Base-by-base conservation (phyloP, 192 early-diverging fungal genomes). In the Powellomyces hirtus region DNA sequence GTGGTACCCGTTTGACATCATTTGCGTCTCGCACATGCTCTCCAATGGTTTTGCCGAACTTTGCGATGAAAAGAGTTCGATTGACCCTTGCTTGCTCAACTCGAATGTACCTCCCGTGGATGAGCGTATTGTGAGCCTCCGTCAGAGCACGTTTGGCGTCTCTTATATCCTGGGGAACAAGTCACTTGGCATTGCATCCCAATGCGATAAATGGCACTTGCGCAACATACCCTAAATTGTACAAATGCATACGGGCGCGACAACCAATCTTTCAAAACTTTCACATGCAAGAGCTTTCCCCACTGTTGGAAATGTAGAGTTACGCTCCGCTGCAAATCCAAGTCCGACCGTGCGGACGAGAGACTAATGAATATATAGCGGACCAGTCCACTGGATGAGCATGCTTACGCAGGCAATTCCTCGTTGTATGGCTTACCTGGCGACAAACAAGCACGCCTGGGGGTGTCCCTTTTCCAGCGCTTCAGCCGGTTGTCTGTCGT, bases 41-140 rank as follows among this genome's bases (percentile, higher is more conserved):
- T 7, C 52, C 75, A 20, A 81, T 70, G 7, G 69, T 46, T 18
- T 67, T 58, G 44, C 56, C 33, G 22, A 89, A 77, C 45, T 79
- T 75, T 0, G 71, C 78, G 27, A 90, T 63, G 69, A 86, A 88
- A 6, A 92, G 64, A 5, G 90, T 90, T 31, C 90, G 78, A 59
- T 92, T 90, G 7, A 92, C 90, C 64, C 85, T 70, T 11, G 90
- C 90, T 42, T 87, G 84, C 71, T 92, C 90, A 45, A 90, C 85
- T 22, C 90, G 86, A 38, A 92, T 88, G 51, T 80, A 79, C 64
- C 90, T 69, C n/a, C 84, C 84, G 63, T 89, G 75, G 22, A 92
- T 20, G n/a, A 88, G 7, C 4, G 86, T 86, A 50, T 87, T 86
- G 59, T 86, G 86, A 0, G 89, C 89, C 70, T 89, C 79, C 7